Conservation (phyloP, 1,284 basidiomycete species). For the Polyporus tsugae region DNA sequence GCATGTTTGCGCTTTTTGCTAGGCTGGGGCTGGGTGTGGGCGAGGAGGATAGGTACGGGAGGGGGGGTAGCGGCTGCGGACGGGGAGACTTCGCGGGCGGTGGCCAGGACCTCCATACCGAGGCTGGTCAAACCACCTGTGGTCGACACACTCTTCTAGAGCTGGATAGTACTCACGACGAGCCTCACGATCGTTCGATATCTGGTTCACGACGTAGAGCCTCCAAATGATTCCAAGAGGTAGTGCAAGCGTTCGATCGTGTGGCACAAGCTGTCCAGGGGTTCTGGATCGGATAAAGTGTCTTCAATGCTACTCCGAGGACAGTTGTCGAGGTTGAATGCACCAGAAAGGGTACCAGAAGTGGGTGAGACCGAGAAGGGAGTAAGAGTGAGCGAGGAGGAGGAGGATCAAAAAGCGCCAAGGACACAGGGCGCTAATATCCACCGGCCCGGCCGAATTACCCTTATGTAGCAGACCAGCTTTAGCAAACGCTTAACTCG, state of each 20-base stretch:
- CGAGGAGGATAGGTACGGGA: slow-evolving; percentile 3
- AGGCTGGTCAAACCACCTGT: slow-evolving; percentile 30
- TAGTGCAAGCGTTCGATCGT: neutral
- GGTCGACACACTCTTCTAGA: slow-evolving; percentile 14
- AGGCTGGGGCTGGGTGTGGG: slow-evolving; percentile 24
- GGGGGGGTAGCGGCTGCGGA: slow-evolving; percentile 39
- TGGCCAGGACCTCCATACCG: slow-evolving; percentile 39
- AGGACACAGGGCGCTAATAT: neutral
- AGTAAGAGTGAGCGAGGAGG: neutral
- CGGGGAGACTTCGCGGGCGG: slow-evolving; percentile 50
- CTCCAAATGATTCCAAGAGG: neutral
- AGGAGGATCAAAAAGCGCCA: neutral
- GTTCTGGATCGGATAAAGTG: neutral
- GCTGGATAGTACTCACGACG: slow-evolving; percentile 5
- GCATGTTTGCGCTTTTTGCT: slow-evolving; percentile 52
- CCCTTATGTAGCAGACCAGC: no score
- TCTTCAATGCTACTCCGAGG: neutral
- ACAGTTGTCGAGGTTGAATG: neutral
- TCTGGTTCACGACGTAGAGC: neutral
- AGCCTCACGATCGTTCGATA: neutral
- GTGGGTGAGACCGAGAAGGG: neutral
- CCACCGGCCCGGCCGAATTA: neutral
- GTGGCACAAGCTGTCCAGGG: neutral
- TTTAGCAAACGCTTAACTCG: no score
- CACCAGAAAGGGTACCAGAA: neutral